phyloP scores from a whole-genome alignment of 169 alveolate genomes.

The Eimeria necatrix region DNA sequence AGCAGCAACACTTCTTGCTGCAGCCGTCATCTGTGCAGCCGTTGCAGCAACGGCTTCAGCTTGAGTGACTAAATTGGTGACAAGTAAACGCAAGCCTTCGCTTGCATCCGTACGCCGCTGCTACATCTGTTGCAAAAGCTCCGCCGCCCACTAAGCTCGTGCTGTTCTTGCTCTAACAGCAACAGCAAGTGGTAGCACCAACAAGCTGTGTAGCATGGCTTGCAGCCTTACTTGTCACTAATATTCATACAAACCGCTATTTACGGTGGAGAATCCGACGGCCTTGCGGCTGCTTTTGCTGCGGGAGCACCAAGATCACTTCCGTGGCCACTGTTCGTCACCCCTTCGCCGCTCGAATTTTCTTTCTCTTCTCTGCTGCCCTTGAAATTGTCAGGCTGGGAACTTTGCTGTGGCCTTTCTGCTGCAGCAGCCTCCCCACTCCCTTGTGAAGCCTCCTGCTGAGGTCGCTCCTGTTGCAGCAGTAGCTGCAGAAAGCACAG shows the following conservation, averaged over 20 bases:
- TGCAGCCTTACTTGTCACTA: conserved; percentile 56
- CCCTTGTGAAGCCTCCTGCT: conserved; percentile 10
- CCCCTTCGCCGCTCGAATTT: background rate
- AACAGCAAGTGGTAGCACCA: background rate
- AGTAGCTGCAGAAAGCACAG: conserved; percentile 42
- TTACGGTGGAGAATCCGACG: conserved; percentile 7
- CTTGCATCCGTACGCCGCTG: conserved; percentile 2
- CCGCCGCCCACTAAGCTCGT: background rate
- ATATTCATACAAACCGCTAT: background rate
- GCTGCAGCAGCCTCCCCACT: conserved; percentile 42
- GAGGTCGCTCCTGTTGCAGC: conserved; percentile 49
- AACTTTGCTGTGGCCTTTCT: conserved; percentile 1
- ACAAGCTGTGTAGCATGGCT: background rate
- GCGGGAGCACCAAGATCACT: background rate
- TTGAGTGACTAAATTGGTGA: conserved; percentile 26
- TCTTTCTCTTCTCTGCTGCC: background rate
- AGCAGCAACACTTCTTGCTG: conserved; percentile 19
- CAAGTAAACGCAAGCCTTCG: conserved; percentile 38
- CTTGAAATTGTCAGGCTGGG: conserved; percentile 39
- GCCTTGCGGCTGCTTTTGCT: background rate
- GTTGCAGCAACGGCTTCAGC: conserved; percentile 14
- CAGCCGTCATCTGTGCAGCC: background rate
- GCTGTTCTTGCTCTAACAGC: conserved; percentile 18
- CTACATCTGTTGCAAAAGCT: background rate
- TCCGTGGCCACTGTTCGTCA: conserved; percentile 3